phyloP scores from a whole-genome alignment of 441 rosid genomes.

The Euphorbia celastroides region DNA sequence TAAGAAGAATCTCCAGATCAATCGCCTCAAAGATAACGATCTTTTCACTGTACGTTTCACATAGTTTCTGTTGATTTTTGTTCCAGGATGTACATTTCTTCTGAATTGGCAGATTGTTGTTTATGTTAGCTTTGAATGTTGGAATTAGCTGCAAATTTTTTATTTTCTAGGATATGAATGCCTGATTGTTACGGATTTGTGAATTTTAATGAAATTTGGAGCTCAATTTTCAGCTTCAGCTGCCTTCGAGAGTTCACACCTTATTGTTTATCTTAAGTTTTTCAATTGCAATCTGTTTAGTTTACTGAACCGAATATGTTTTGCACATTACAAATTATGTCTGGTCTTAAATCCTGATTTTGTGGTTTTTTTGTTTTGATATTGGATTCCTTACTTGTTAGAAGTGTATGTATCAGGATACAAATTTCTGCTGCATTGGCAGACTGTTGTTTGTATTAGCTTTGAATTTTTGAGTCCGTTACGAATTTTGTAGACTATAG shows the following conservation, averaged over 20 bases:
- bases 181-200: background rate
- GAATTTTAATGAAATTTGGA: background rate
- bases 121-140: background rate
- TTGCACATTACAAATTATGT: background rate
- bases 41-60: constrained; percentile 67
- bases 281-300: background rate
- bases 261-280: background rate
- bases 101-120: background rate
- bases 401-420: background rate
- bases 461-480: too few relatives aligned
- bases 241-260: background rate
- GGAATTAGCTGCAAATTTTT: background rate
- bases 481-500: too few relatives aligned
- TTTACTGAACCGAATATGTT: background rate
- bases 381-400: background rate
- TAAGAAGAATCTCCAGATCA: constrained; percentile 54
- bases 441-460: too few relatives aligned
- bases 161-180: background rate
- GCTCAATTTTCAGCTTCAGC: background rate
- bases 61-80: background rate
- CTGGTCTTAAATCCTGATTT: background rate
- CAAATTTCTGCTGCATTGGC: too few relatives aligned
- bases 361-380: constrained; percentile 2
- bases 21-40: constrained; percentile 63
- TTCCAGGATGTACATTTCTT: background rate